Evolutionary conservation across 106 monocot species (phyloP).

Genomic region (Vanilla planifolia): DNA sequence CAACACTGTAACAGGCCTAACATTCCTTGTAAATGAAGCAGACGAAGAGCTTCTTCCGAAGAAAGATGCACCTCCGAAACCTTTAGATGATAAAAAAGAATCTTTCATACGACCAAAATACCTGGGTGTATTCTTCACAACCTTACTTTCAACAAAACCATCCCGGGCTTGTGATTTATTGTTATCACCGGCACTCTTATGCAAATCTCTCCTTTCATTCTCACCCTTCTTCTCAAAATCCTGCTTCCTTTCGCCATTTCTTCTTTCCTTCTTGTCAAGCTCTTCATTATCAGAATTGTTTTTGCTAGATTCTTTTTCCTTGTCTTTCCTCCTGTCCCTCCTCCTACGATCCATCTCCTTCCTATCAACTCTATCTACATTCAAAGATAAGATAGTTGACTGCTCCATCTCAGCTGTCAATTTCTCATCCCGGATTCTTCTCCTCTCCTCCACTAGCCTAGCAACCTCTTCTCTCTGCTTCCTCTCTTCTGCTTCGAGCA

Average conservation of each 20-base stretch:
- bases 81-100: conserved; percentile 54
- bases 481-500: conserved; percentile 89
- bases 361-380: conserved; percentile 37
- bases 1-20: conserved; percentile 20
- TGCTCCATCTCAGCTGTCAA: conserved; percentile 55
- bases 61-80: conserved; percentile 50
- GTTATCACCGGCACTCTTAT: conserved; percentile 15
- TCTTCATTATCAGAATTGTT: conserved; percentile 54
- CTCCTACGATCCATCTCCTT: conserved; percentile 53
- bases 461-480: conserved; percentile 93
- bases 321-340: conserved; percentile 52
- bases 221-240: conserved; percentile 58
- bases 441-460: conserved; percentile 75
- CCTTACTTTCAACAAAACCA: not conserved
- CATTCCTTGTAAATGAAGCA: conserved; percentile 32
- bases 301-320: conserved; percentile 38
- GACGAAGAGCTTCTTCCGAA: conserved; percentile 57
- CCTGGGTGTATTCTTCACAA: conserved; percentile 26
- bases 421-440: conserved; percentile 69
- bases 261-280: conserved; percentile 30
- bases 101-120: conserved; percentile 67
- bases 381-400: conserved; percentile 10
- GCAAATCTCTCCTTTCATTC: conserved; percentile 33
- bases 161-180: conserved; percentile 14
- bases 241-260: conserved; percentile 49